A percentile compares a stretch with the other conserved stretches of the same genome.
phyloP scores from a whole-genome alignment of 75 land plant genomes.

The Picea sitchensis region DNA sequence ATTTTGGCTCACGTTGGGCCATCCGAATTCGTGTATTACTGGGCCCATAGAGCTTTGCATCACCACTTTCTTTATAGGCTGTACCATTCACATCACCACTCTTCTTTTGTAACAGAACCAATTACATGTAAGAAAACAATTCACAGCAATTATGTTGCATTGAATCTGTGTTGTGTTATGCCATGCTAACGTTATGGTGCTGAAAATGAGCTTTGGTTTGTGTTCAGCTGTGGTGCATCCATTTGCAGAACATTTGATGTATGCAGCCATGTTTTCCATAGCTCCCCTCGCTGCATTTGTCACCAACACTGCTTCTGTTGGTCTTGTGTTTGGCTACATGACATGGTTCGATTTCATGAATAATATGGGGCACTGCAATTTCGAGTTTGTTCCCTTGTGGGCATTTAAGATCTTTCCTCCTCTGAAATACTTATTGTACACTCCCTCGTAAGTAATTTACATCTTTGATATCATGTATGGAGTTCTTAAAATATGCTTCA shows the following conservation, averaged over 20 bases:
- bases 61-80: constrained; percentile 73
- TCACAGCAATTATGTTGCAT: too few relatives aligned
- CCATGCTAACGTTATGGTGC: too few relatives aligned
- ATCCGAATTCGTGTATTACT: constrained; percentile 85
- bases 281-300: constrained; percentile 25
- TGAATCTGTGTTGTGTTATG: too few relatives aligned
- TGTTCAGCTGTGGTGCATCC: constrained; percentile 90
- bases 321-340: constrained; percentile 40
- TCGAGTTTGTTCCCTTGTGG: constrained; percentile 78
- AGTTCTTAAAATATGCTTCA: too few relatives aligned
- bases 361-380: constrained; percentile 97
- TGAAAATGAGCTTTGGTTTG: neutral
- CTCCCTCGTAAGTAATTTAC: constrained; percentile 61
- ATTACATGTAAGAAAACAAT: constrained; percentile 56
- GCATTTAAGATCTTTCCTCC: constrained; percentile 63
- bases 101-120: constrained; percentile 90
- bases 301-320: constrained; percentile 43
- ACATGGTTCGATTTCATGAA: constrained; percentile 91
- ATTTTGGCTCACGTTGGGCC: constrained; percentile 68
- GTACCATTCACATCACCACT: constrained; percentile 84
- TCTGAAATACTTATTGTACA: constrained; percentile 90
- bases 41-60: constrained; percentile 88
- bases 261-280: constrained; percentile 50
- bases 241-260: constrained; percentile 68
- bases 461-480: too few relatives aligned